A percentile compares a stretch with the other conserved stretches of the same genome.
These are phyloP conservation scores for Tripidium arundinaceum DNA, from an alignment of 202 grass and related monocot species.

Conservation along the genomic window DNA sequence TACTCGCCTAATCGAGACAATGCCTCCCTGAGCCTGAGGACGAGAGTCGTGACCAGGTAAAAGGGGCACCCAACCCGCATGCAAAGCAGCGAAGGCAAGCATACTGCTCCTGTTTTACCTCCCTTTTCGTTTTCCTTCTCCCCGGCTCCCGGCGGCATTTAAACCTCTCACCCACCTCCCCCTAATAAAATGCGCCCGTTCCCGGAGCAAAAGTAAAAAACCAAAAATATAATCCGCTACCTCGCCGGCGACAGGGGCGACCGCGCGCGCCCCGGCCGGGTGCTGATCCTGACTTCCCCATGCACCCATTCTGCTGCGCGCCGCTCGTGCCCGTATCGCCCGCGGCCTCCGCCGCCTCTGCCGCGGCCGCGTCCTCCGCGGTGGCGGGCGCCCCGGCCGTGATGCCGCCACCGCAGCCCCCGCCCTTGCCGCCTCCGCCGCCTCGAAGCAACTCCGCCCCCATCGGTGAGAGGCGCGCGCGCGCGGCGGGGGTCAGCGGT, in stretches of 20 bases:
- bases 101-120: background rate
- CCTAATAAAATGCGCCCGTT: conserved; percentile 27
- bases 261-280: conserved; percentile 26
- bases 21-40: no score
- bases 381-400: conserved; percentile 22
- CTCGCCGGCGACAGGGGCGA: conserved; percentile 35
- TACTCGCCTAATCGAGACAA: no score
- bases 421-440: conserved; percentile 6
- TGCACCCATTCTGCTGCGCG: conserved; percentile 97
- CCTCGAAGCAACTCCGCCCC: conserved; percentile 14
- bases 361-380: conserved; percentile 25
- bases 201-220: conserved; percentile 12
- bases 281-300: conserved; percentile 31
- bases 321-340: conserved; percentile 73
- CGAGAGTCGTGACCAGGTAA: no score
- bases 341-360: conserved; percentile 31
- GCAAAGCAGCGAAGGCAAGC: no score
- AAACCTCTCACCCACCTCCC: conserved; percentile 24
- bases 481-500: background rate
- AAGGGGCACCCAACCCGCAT: no score
- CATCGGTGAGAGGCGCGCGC: conserved; percentile 19
- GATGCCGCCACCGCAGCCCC: conserved; percentile 18
- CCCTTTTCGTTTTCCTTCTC: background rate
- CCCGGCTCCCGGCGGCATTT: conserved; percentile 31
- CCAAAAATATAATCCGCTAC: conserved; percentile 15